Conservation (phyloP, 257 asterid species). For the Craterostigma plantagineum region DNA sequence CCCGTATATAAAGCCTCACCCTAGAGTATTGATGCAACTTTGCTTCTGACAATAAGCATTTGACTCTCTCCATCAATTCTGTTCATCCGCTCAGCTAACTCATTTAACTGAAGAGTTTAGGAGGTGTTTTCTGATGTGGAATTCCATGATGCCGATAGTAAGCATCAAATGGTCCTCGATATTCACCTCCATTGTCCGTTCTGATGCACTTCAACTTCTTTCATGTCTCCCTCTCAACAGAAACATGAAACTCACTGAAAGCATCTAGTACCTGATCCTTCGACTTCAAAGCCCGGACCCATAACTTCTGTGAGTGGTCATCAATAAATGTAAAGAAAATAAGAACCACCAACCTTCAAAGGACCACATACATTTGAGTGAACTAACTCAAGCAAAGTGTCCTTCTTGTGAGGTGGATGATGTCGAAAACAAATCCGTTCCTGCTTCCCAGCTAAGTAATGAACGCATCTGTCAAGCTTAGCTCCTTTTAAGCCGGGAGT, state of each 20-base stretch:
- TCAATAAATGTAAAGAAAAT: background rate
- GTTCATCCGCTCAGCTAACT: background rate
- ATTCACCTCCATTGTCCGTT: no score
- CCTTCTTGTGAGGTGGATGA: background rate
- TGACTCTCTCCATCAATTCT: background rate
- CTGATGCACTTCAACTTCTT: conserved; percentile 1
- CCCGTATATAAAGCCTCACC: conserved; percentile 1
- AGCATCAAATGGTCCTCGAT: no score
- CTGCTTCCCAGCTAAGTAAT: conserved; percentile 2
- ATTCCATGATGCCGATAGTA: background rate
- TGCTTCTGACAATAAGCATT: background rate
- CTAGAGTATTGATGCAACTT: background rate
- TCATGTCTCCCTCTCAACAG: background rate
- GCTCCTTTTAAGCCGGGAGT: background rate
- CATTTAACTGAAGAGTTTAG: background rate
- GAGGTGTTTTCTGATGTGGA: background rate
- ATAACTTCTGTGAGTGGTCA: background rate
- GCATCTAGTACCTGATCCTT: background rate
- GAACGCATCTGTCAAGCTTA: background rate
- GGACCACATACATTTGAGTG: background rate
- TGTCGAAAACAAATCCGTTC: background rate
- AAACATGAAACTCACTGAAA: background rate
- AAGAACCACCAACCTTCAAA: background rate
- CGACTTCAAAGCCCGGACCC: background rate
- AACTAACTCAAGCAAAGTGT: background rate